These are phyloP conservation scores for Neocucurbitaria cava DNA, from an alignment of 2,329 filamentous ascomycete species.

Conservation along the genomic window DNA sequence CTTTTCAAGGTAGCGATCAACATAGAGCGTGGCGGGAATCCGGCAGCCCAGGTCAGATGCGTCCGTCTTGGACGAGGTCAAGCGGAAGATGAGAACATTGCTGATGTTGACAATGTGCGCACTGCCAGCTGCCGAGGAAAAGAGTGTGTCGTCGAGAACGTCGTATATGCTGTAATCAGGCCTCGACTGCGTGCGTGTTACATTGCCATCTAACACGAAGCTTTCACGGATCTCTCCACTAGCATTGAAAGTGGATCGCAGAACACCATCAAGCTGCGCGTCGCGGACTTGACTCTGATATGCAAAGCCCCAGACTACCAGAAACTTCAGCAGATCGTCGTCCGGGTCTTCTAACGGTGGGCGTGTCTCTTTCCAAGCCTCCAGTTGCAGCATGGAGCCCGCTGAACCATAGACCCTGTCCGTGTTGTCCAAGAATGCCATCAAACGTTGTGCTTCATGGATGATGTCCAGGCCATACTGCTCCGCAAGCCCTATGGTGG, in stretches of 20 bases:
- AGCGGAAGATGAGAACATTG: slow-evolving; percentile 61
- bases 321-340: slow-evolving; percentile 53
- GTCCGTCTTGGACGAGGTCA: slow-evolving; percentile 44
- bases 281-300: slow-evolving; percentile 52
- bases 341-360: slow-evolving; percentile 36
- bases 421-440: slow-evolving; percentile 66
- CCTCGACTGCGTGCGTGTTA: slow-evolving; percentile 25
- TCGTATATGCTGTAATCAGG: slow-evolving; percentile 58
- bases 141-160: slow-evolving; percentile 60
- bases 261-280: slow-evolving; percentile 50
- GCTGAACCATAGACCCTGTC: slow-evolving; percentile 65
- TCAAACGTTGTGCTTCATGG: slow-evolving; percentile 65
- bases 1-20: slow-evolving; percentile 65
- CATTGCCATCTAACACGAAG: slow-evolving; percentile 37
- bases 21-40: slow-evolving; percentile 62
- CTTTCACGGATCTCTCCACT: slow-evolving; percentile 33
- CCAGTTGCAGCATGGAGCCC: slow-evolving; percentile 57
- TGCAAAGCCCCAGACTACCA: slow-evolving; percentile 58
- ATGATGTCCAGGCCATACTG: slow-evolving; percentile 53
- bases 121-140: slow-evolving; percentile 25
- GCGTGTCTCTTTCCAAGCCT: slow-evolving; percentile 40
- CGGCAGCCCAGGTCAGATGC: slow-evolving; percentile 53
- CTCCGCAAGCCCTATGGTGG: slow-evolving; percentile 38
- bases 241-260: slow-evolving; percentile 53
- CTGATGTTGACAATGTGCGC: slow-evolving; percentile 49